Evolutionary conservation across 2,329 filamentous ascomycete genomes (phyloP), one percentile per base, ranked within the genome.

Genomic region (Rosellinia necatrix): DNA sequence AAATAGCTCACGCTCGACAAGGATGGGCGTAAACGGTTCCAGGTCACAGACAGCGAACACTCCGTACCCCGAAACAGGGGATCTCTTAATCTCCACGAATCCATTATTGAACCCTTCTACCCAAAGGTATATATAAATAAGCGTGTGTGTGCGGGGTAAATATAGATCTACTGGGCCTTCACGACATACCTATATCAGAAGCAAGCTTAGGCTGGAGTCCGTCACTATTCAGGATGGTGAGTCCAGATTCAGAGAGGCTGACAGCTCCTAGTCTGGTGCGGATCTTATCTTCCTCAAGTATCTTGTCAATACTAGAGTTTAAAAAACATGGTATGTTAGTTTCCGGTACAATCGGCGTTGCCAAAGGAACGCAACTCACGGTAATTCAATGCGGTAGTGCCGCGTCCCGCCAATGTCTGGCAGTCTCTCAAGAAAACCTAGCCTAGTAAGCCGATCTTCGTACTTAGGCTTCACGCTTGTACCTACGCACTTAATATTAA

Each of bases 1-100:
- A 13, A 83, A 64, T 0, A 82, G 65, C 0, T 80, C 75, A 9
- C 58, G 60, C 65, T 84, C 81, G 0, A 73, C 61, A 0, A 82
- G 72, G 7, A 84, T 74, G 1, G 70, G 61, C 30, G 78, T 72
- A 30, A 72, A 72, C 0, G 60, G 46, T 15, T 59, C 59, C 9
- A 84, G 70, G 6, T 74, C 67, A 4, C 63, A 65, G 1, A 63
- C 59, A 0, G 81, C 80, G 42, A 83, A 81, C 0, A 72, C 75
- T 0, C 81, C 81, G 40, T 75, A 72, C 1, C 81, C 80, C 0
- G 75, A 74, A 1, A 78, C 67, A 0, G 57, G 43, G 0, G 79
- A 81, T 8, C 63, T 64, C 2, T 68, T 71, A 5, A 83, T 64
- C 9, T 71, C 61, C 34, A 83, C 75, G 53, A 63, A 72, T 0